Percentiles rank a stretch among this genome's conserved stretches.
Conservation (phyloP, 2,329 filamentous ascomycete species). For the Fusarium sp. region DNA sequence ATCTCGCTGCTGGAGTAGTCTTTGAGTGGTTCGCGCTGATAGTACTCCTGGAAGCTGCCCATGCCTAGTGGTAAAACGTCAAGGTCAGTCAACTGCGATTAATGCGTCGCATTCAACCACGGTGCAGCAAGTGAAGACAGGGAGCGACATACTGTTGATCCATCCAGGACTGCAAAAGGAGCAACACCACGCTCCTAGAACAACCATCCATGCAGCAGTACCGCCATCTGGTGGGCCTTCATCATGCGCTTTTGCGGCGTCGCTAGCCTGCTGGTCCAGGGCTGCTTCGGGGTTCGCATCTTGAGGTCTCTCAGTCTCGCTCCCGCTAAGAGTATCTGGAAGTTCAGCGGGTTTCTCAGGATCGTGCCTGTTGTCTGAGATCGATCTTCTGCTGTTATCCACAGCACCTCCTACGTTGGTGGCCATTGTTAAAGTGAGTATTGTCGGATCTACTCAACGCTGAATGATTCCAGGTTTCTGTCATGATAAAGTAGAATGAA, state of each 20-base stretch:
- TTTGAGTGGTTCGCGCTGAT: background rate
- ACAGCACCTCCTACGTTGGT: background rate
- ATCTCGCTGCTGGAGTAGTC: background rate
- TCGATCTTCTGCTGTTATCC: background rate
- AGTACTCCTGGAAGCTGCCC: background rate
- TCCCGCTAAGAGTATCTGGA: background rate
- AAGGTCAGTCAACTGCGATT: background rate
- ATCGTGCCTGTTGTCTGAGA: background rate
- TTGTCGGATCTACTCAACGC: background rate
- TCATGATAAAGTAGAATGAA: background rate
- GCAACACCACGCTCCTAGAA: constrained; percentile 1
- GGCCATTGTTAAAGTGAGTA: background rate
- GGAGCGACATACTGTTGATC: constrained; percentile 1
- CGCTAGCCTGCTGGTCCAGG: background rate
- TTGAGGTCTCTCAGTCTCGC: background rate
- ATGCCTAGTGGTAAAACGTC: background rate
- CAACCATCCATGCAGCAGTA: background rate
- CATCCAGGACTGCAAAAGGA: constrained; percentile 4
- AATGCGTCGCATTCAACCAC: background rate
- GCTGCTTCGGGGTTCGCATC: background rate
- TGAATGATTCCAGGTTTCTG: background rate
- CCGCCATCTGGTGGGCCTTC: constrained; percentile 1
- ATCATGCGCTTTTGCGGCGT: background rate
- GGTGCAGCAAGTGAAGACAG: background rate
- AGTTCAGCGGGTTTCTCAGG: background rate